phyloP scores from a whole-genome alignment of 2,329 filamentous ascomycete species.

The Falciphora oryzae region DNA sequence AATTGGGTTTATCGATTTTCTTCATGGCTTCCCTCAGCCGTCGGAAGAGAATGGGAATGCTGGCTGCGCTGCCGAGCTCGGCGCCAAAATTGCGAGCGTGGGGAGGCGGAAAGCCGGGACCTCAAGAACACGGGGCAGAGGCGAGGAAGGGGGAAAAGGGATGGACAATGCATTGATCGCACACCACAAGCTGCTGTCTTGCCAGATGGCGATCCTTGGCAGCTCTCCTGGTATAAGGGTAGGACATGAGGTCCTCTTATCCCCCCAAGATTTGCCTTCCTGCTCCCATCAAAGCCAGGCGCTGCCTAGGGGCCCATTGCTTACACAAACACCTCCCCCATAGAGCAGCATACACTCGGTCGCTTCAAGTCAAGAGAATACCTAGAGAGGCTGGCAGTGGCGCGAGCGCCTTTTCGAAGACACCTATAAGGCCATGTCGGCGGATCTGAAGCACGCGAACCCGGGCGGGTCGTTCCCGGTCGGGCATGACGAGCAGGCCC shows the following conservation, averaged over 20 bases:
- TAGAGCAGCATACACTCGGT: neutral
- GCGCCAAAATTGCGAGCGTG: neutral
- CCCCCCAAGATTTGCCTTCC: neutral
- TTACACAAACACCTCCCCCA: neutral
- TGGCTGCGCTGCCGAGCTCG: neutral
- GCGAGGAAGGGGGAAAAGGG: neutral
- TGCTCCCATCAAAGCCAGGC: too few species aligned
- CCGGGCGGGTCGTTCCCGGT: neutral
- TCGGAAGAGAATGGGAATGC: neutral
- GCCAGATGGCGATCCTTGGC: neutral
- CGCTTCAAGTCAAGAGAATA: neutral
- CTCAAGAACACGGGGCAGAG: neutral
- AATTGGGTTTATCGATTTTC: too few species aligned
- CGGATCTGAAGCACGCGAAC: neutral
- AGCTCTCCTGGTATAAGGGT: neutral
- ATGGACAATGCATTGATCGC: neutral
- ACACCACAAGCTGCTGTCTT: neutral
- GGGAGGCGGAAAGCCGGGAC: too few species aligned
- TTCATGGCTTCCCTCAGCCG: too few species aligned
- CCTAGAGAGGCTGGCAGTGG: too few species aligned
- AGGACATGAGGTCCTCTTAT: neutral
- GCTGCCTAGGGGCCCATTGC: too few species aligned
- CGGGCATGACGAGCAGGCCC: slow-evolving; percentile 23
- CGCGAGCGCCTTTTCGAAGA: too few species aligned
- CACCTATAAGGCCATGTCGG: neutral